Evolutionary conservation across 306 rosid genomes (phyloP).

Genomic region (Inga oerstediana): DNA sequence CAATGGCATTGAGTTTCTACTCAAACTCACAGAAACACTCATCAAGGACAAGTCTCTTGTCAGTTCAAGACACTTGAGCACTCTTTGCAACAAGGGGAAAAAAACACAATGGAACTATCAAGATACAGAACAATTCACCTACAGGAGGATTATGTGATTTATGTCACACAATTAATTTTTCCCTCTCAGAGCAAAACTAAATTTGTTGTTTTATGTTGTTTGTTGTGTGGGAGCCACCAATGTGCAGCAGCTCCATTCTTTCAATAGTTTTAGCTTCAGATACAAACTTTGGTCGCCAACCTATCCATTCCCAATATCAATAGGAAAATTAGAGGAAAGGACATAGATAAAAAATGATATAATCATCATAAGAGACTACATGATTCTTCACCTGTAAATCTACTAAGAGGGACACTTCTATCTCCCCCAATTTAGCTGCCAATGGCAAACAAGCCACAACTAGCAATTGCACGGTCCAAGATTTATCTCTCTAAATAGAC

Average conservation of each 20-base stretch:
- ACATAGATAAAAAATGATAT: conserved; percentile 18
- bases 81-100: conserved; percentile 59
- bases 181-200: conserved; percentile 23
- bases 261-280: conserved; percentile 77
- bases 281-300: conserved; percentile 78
- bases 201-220: conserved; percentile 20
- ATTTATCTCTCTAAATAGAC: too few species aligned
- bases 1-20: conserved; percentile 36
- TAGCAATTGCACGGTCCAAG: conserved; percentile 73
- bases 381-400: conserved; percentile 76
- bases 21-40: conserved; percentile 41
- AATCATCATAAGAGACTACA: conserved; percentile 18
- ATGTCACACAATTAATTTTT: conserved; percentile 20
- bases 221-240: conserved; percentile 26
- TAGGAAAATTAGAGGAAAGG: conserved; percentile 1
- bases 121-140: conserved; percentile 16
- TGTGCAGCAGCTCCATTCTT: conserved; percentile 80
- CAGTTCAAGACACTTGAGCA: conserved; percentile 77
- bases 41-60: conserved; percentile 60
- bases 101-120: conserved; percentile 26
- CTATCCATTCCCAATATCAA: conserved; percentile 42
- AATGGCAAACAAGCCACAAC: conserved; percentile 87
- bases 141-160: background rate
- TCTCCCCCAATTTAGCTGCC: conserved; percentile 87
- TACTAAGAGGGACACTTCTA: conserved; percentile 59